Conservation (phyloP, 495 filamentous ascomycete genomes). For the Pseudevernia furfuracea region DNA sequence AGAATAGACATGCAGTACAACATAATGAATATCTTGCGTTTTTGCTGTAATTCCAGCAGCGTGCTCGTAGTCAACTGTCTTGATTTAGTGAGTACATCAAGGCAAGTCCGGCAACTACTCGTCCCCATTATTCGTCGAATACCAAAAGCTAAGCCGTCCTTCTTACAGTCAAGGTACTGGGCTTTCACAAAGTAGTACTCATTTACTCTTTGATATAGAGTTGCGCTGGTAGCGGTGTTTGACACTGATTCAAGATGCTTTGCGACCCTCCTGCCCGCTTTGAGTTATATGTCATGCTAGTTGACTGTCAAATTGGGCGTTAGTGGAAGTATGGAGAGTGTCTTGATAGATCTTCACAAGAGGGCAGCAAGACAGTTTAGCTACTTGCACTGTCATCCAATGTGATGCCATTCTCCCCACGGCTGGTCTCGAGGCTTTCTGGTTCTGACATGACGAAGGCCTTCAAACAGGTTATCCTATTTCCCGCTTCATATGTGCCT, state of each 20-base stretch:
- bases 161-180: too few species aligned
- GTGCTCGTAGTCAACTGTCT: too few species aligned
- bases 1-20: too few species aligned
- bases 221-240: not conserved
- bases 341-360: not conserved
- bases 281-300: not conserved
- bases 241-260: not conserved
- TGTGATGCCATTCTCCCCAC: constrained; percentile 42
- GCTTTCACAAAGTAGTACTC: too few species aligned
- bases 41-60: too few species aligned
- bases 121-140: too few species aligned
- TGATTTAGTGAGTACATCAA: too few species aligned
- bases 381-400: constrained; percentile 24
- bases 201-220: too few species aligned
- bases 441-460: constrained; percentile 72
- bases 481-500: constrained; percentile 73
- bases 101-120: too few species aligned
- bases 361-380: not conserved
- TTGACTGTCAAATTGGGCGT: not conserved
- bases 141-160: too few species aligned
- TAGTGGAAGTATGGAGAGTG: not conserved
- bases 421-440: constrained; percentile 24
- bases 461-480: constrained; percentile 81
- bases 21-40: too few species aligned
- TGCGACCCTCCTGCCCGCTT: not conserved